phyloP scores from a whole-genome alignment of 768 basidiomycete genomes.

The Boletus rubescentipes region DNA sequence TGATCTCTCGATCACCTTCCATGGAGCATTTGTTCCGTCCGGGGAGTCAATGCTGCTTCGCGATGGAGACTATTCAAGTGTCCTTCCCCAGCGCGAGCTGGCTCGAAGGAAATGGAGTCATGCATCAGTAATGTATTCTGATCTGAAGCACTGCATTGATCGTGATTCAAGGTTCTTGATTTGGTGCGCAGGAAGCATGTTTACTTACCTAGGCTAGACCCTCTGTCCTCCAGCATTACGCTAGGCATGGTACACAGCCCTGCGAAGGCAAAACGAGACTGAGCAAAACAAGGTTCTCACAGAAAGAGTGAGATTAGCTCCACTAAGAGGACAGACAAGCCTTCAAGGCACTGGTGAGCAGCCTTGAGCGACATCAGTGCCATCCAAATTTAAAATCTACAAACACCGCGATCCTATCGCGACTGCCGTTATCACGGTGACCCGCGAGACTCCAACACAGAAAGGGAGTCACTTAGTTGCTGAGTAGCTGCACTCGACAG shows the following conservation, averaged over 20 bases:
- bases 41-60: slow-evolving; percentile 41
- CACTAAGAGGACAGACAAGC: background rate
- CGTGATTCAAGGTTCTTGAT: slow-evolving; percentile 13
- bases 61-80: slow-evolving; percentile 28
- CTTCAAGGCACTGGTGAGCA: background rate
- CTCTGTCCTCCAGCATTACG: slow-evolving; percentile 79
- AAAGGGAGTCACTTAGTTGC: background rate
- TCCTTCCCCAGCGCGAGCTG: slow-evolving; percentile 50
- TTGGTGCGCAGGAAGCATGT: slow-evolving; percentile 14
- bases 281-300: background rate
- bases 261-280: slow-evolving; percentile 49
- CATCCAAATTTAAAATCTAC: slow-evolving; percentile 4
- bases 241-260: slow-evolving; percentile 70
- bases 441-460: slow-evolving; percentile 4
- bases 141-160: slow-evolving; percentile 47
- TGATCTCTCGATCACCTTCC: slow-evolving; percentile 75
- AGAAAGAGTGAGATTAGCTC: background rate
- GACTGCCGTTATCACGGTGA: slow-evolving; percentile 5
- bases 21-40: slow-evolving; percentile 57
- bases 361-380: background rate
- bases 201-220: slow-evolving; percentile 65
- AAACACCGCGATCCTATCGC: slow-evolving; percentile 11
- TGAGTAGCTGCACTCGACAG: slow-evolving; percentile 11
- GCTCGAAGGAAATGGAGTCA: slow-evolving; percentile 75
- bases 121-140: slow-evolving; percentile 75